Evolutionary conservation across 192 early-diverging fungal genomes (phyloP), one percentile per base, ranked within the genome.

Genomic region (Physocladia obscura): DNA sequence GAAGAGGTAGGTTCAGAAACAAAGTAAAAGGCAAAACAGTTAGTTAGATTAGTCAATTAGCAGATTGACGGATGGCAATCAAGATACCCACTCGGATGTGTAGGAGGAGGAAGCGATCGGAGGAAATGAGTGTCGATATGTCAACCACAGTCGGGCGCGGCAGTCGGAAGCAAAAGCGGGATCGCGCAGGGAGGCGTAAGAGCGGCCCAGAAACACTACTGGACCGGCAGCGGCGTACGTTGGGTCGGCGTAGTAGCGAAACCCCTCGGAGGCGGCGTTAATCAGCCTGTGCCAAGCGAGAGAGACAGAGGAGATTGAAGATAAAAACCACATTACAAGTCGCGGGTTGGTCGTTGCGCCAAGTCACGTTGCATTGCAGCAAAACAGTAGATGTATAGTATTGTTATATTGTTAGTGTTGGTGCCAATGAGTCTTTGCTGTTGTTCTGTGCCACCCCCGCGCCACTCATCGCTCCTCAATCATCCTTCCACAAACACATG

Each of bases 51-150:
- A 11, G 30, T 8, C n/a, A 30, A 57, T 11, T 21, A 57, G 17
- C 8, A 32, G 30, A 31, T 13, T 5, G 8, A 57, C 11, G 30
- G 17, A 15, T 19, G 19, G 21, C 29, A 17, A 30, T 17, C 30
- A 31, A 37, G 15, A 26, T 35, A 68, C 65, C 5, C 36, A 68
- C 65, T 99, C 97, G 6, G 87, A 89, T 21, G 92, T 96, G 64
- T 88, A 93, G 39, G 73, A 75, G 22, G 89, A 88, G 5, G 90
- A 80, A 57, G 83, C 74, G 63, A 98, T 95, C 2, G 91, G 87
- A 8, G 92, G 87, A 77, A 91, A 98, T 37, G 86, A 84, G 62
- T 91, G 86, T 58, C 97, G 83, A 74, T 98, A 98, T 1, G 95
- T 97, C 74, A 93, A 88, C 95, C 97, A 97, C 22, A 92, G 80